phyloP scores from a whole-genome alignment of 345 rosid genomes.

The Dipteronia dyeriana region DNA sequence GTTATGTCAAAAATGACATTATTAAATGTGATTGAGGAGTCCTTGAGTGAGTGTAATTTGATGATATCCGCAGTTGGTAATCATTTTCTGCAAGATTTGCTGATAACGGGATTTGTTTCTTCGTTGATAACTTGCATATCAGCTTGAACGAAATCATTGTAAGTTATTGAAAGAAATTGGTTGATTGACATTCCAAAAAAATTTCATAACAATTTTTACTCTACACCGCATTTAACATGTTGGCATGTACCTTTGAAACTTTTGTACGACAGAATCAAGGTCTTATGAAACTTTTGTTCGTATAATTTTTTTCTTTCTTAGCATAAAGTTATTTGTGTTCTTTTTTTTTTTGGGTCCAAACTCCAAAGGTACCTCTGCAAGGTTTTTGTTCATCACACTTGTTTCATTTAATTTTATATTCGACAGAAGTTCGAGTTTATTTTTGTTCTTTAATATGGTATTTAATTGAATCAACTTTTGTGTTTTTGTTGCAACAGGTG shows the following conservation, averaged over 20 bases:
- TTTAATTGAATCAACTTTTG: slow-evolving; percentile 15
- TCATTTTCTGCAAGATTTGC: neutral
- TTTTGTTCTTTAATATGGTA: neutral
- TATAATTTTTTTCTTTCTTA: neutral
- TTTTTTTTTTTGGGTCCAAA: too few species aligned
- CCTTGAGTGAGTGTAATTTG: neutral
- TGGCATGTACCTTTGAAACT: neutral
- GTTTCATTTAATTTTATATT: neutral
- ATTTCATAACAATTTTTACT: neutral
- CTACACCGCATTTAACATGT: neutral
- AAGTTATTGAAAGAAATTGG: too few species aligned
- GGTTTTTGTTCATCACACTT: neutral
- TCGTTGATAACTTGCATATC: neutral
- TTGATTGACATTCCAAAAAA: too few species aligned
- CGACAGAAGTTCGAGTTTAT: slow-evolving; percentile 2
- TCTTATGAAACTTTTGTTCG: neutral
- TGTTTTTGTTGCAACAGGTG: slow-evolving; percentile 50
- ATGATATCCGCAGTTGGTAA: neutral
- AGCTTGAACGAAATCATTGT: neutral
- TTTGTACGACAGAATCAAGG: neutral
- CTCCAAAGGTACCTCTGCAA: too few species aligned
- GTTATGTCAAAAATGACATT: neutral
- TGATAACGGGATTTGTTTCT: neutral
- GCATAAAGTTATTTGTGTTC: too few species aligned
- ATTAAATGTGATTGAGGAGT: neutral